Base-by-base conservation (phyloP, 164 flowering plant genomes). In the Brasenia schreberi region DNA sequence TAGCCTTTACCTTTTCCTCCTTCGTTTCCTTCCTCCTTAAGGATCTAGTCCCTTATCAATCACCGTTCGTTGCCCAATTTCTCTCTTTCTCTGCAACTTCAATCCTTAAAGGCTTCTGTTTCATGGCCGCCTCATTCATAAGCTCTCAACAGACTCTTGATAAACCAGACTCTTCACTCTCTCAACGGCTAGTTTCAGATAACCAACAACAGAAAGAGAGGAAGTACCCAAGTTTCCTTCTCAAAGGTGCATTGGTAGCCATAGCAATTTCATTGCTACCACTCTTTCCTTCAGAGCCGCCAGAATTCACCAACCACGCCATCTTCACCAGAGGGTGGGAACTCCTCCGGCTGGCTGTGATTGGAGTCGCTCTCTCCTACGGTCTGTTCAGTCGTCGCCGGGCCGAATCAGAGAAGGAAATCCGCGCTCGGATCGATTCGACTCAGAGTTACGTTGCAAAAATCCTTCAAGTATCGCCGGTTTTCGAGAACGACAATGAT, bases 301-400 rank as follows among this genome's bases (percentile, higher is more conserved):
- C 97, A 59, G 90, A 84, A 6, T 83, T 84, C 76, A 67, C 85
- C 45, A 84, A 76, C 81, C 89, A 89, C 64, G 73, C 80, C 10
- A 16, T 84, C 2, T 52, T 81, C 61, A 74, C 78, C 44, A 78
- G 86, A 80, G 78, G 84, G 70, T 94, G 97, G 96, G 97, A 94
- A 81, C 86, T 94, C 73, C 77, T 94, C 10, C 96, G 89, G 76
- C 88, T 93, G 60, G 69, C 89, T 5, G 77, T 90, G 63, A 96
- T 90, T 11, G 99, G 99, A 2, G 82, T 94, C 56, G 96, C 96
- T 5, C 84, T 94, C 67, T 89, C 96, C 44, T 94, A 94, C 63
- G 96, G 97, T 9, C 77, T 94, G 0, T 89, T 94, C 68, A 87
- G 99, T 79, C 74, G 83, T 16, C 63, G 82, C 69, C 85, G 79